phyloP scores from a whole-genome alignment of 2,329 filamentous ascomycete genomes.

The Microcera coccophila region DNA sequence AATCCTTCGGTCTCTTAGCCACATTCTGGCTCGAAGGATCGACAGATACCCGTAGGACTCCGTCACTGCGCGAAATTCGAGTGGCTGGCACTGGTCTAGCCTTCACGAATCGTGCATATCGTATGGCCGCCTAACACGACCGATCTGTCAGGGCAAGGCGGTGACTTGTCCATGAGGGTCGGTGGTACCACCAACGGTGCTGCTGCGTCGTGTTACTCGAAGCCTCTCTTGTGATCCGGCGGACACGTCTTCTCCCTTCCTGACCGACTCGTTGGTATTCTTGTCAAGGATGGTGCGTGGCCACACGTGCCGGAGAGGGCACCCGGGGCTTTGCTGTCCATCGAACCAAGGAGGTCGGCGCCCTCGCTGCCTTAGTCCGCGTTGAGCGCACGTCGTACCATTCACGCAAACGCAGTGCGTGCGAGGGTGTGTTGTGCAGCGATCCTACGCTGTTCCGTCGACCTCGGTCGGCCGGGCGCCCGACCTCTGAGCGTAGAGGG shows the following conservation, averaged over 20 bases:
- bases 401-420: conserved; percentile 6
- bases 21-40: no score
- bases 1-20: no score
- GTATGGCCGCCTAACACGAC: not conserved
- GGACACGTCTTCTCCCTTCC: conserved; percentile 1
- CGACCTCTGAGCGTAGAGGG: no score
- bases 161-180: conserved; percentile 1
- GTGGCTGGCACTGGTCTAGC: not conserved
- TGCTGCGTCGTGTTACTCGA: not conserved
- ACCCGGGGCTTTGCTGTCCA: not conserved
- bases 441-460: conserved; percentile 8
- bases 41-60: no score
- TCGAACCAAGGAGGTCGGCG: no score
- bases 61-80: no score
- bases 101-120: not conserved
- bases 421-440: not conserved
- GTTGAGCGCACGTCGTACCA: not conserved
- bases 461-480: conserved; percentile 2
- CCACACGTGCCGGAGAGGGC: not conserved
- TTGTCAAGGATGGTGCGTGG: not conserved
- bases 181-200: not conserved
- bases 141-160: not conserved
- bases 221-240: not conserved
- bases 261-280: conserved; percentile 7
- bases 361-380: no score